Percentiles rank a stretch among this genome's conserved stretches.
Evolutionary conservation across 73 alveolate species (phyloP).

Genomic region (Stentor roeselii): DNA sequence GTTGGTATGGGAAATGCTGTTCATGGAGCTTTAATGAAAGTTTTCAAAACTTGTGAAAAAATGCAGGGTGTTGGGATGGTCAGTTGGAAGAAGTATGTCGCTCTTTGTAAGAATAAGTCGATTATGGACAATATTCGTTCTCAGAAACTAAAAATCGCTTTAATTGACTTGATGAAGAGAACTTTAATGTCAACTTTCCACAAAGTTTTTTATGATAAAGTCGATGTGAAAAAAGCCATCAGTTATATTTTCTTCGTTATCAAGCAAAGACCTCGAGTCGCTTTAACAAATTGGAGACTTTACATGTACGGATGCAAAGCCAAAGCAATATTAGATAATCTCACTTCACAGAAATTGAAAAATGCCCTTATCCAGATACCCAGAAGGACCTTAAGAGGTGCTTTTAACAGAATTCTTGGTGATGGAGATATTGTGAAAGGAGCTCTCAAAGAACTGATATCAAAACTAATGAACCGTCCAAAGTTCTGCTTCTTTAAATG

Average conservation of each 20-base stretch:
- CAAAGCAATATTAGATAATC: background rate
- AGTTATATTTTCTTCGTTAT: background rate
- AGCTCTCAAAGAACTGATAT: background rate
- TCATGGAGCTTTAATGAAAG: background rate
- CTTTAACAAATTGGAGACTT: background rate
- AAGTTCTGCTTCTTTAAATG: background rate
- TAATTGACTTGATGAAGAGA: background rate
- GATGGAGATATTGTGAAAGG: constrained; percentile 6
- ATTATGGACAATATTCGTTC: background rate
- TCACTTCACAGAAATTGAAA: background rate
- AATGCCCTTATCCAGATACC: background rate
- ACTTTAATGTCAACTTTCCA: background rate
- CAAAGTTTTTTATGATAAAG: background rate
- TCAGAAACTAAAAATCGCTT: background rate
- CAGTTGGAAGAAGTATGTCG: background rate
- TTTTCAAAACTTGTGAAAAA: background rate
- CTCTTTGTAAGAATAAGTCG: background rate
- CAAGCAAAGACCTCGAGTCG: background rate
- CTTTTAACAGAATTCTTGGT: background rate
- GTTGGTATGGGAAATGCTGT: background rate
- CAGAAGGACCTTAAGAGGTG: constrained; percentile 2
- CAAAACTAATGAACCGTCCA: background rate
- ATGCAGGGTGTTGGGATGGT: background rate
- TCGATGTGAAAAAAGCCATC: background rate
- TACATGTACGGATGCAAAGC: background rate